Evolutionary conservation across 176 grass and related monocot species (phyloP).

Genomic region (Cenchrus purpureus): DNA sequence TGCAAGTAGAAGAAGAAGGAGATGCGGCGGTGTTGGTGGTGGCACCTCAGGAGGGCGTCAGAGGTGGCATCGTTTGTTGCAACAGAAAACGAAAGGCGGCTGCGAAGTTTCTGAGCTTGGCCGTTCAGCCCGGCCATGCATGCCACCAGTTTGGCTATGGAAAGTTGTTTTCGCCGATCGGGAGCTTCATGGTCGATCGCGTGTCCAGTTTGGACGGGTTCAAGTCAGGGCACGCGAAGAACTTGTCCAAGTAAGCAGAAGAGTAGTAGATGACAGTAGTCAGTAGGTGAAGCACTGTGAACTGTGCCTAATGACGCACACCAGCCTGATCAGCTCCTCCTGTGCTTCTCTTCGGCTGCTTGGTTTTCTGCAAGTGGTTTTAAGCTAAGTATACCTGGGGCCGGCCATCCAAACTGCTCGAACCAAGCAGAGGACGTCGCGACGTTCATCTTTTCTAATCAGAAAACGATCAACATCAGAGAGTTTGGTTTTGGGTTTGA

Average conservation of each 20-base stretch:
- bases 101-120: background rate
- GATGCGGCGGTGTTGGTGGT: background rate
- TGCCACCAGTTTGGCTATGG: background rate
- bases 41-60: background rate
- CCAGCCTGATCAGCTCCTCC: background rate
- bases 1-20: background rate
- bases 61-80: background rate
- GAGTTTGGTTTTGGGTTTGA: background rate
- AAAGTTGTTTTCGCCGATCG: background rate
- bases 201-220: background rate
- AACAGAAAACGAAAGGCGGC: conserved; percentile 25
- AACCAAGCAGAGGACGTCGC: background rate
- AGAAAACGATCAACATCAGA: background rate
- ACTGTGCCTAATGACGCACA: background rate
- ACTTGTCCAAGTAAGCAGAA: background rate
- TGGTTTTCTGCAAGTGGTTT: background rate
- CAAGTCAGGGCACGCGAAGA: background rate
- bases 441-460: background rate
- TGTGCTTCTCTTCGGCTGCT: background rate
- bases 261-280: background rate
- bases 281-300: background rate
- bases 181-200: background rate
- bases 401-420: background rate
- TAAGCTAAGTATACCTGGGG: background rate
- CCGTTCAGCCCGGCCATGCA: background rate